phyloP scores from a whole-genome alignment of 177 flowering plant genomes.

The Telopea speciosissima region DNA sequence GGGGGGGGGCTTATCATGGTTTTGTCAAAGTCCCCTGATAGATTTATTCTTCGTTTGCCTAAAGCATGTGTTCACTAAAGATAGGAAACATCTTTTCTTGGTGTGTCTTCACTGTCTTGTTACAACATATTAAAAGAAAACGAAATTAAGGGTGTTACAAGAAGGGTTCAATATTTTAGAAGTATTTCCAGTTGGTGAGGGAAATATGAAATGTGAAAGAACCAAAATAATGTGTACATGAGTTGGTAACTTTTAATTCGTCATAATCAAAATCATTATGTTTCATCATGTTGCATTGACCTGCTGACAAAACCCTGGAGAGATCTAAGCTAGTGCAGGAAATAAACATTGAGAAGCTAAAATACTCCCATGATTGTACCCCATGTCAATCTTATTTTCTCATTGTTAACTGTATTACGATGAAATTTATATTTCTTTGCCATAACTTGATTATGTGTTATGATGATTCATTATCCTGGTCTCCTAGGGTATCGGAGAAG shows the following conservation, averaged over 20 bases:
- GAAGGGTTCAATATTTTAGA: background rate
- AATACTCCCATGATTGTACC: background rate
- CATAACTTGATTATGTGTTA: background rate
- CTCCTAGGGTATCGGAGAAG: constrained; percentile 80
- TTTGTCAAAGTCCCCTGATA: no score
- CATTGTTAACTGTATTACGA: background rate
- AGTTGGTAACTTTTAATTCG: no score
- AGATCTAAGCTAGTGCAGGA: background rate
- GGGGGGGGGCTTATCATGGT: no score
- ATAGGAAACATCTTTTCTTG: no score
- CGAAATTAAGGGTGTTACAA: background rate
- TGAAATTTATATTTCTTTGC: background rate
- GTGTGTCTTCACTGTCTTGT: no score
- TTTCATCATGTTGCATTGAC: background rate
- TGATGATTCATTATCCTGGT: background rate
- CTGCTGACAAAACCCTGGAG: background rate
- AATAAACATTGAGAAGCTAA: background rate
- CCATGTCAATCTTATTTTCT: no score
- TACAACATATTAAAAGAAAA: no score
- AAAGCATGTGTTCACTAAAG: no score
- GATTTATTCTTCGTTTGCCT: no score
- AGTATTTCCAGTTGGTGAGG: no score
- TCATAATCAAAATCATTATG: background rate
- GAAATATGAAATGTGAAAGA: no score
- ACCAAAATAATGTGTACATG: no score